These are phyloP conservation scores for Neofusicoccum kwambonambiense DNA, from an alignment of 2,329 filamentous ascomycete genomes.

Conservation along the genomic window DNA sequence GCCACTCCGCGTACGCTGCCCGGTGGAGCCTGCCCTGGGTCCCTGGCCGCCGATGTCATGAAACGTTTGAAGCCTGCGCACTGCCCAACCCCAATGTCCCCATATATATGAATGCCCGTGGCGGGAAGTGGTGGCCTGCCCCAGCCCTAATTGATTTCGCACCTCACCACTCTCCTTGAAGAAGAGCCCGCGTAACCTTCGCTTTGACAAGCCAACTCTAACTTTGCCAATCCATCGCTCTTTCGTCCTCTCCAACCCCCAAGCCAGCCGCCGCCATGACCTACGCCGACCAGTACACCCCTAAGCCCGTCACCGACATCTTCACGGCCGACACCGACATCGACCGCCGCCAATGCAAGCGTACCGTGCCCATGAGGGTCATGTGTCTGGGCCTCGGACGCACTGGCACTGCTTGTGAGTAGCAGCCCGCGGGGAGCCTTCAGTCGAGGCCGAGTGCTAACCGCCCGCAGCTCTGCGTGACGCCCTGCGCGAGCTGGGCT, in stretches of 20 bases:
- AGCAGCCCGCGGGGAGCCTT: conserved; percentile 27
- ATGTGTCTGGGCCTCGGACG: conserved; percentile 68
- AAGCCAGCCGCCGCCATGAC: background rate
- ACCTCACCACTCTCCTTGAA: conserved; percentile 3
- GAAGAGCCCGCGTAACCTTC: background rate
- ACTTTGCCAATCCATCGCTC: background rate
- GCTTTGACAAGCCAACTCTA: background rate
- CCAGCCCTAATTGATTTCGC: conserved; percentile 12
- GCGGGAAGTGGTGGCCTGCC: conserved; percentile 12
- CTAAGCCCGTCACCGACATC: conserved; percentile 56
- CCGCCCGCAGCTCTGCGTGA: conserved; percentile 52
- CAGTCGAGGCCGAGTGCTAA: conserved; percentile 26
- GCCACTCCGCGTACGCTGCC: background rate
- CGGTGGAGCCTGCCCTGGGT: conserved; percentile 13
- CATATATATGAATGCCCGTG: conserved; percentile 15
- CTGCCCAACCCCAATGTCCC: conserved; percentile 9
- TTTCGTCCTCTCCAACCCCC: background rate
- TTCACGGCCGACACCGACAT: conserved; percentile 68
- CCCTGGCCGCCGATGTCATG: conserved; percentile 12
- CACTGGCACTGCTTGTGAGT: conserved; percentile 68
- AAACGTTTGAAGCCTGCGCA: conserved; percentile 13
- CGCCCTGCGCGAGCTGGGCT: conserved; percentile 29
- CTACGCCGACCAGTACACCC: conserved; percentile 32
- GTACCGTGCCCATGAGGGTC: conserved; percentile 70
- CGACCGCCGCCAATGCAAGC: conserved; percentile 63